These are phyloP conservation scores for Ophiostoma ips DNA, from an alignment of 2,329 filamentous ascomycete species.

Conservation along the genomic window DNA sequence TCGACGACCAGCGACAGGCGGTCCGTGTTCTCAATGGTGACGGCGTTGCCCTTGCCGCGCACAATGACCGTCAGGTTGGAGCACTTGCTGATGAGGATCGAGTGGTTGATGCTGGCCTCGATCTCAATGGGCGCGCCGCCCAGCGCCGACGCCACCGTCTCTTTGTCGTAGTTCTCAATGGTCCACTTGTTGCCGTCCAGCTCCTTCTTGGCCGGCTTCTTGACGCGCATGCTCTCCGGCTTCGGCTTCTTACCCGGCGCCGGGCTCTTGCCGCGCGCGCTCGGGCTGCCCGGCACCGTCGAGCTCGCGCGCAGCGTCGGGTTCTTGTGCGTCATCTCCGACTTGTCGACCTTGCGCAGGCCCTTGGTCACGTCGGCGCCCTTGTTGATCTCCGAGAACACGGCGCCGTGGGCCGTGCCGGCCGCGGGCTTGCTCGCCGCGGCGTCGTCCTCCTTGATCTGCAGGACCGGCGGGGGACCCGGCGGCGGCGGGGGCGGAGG, in stretches of 20 bases:
- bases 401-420: slow-evolving; percentile 57
- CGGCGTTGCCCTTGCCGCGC: slow-evolving; percentile 90
- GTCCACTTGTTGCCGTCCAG: slow-evolving; percentile 89
- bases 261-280: slow-evolving; percentile 61
- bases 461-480: slow-evolving; percentile 52
- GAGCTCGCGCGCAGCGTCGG: slow-evolving; percentile 65
- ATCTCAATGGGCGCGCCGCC: slow-evolving; percentile 52
- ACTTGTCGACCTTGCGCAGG: slow-evolving; percentile 85
- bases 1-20: slow-evolving; percentile 79
- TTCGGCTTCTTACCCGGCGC: slow-evolving; percentile 80
- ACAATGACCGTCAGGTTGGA: slow-evolving; percentile 82
- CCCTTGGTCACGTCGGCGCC: slow-evolving; percentile 78
- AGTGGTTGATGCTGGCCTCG: slow-evolving; percentile 69
- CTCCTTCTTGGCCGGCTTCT: slow-evolving; percentile 67
- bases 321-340: slow-evolving; percentile 98
- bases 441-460: slow-evolving; percentile 37
- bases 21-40: slow-evolving; percentile 82
- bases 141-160: slow-evolving; percentile 26
- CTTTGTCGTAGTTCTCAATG: slow-evolving; percentile 85
- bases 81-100: slow-evolving; percentile 83
- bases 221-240: slow-evolving; percentile 69
- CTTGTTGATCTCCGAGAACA: slow-evolving; percentile 85
- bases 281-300: slow-evolving; percentile 40
- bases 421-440: slow-evolving; percentile 29
- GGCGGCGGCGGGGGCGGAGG: slow-evolving; percentile 58